Conservation (phyloP, 2,329 filamentous ascomycete species). For the Aspergillus sp. region DNA sequence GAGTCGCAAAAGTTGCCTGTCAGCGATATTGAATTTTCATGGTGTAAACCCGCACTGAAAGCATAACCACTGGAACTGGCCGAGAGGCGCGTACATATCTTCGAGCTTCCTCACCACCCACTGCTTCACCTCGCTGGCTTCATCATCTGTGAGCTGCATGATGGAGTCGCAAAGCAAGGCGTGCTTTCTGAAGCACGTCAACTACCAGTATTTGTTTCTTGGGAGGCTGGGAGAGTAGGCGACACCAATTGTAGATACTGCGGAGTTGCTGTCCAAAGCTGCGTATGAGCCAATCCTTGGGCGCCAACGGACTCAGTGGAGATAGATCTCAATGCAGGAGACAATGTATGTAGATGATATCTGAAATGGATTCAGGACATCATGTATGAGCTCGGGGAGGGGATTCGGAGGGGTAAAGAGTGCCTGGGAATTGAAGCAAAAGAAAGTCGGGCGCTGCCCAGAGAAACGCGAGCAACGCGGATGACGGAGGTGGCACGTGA, state of each 20-base stretch:
- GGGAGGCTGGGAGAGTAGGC: neutral
- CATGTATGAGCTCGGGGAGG: neutral
- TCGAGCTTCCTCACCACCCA: slow-evolving; percentile 60
- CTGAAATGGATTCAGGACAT: neutral
- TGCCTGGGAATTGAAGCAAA: slow-evolving; percentile 11
- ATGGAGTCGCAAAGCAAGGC: neutral
- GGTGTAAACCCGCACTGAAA: neutral
- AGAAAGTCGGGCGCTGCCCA: neutral
- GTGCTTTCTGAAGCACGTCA: neutral
- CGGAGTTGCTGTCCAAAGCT: neutral
- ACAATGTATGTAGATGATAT: neutral
- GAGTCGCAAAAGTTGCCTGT: neutral
- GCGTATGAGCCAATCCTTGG: neutral
- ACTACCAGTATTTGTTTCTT: neutral
- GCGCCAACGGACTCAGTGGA: neutral
- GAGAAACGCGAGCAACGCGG: slow-evolving; percentile 22
- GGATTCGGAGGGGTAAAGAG: neutral
- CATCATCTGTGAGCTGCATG: slow-evolving; percentile 56
- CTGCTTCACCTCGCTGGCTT: slow-evolving; percentile 52
- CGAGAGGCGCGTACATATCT: slow-evolving; percentile 45
- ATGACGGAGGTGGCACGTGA: slow-evolving; percentile 16
- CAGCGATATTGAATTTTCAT: neutral
- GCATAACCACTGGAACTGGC: neutral
- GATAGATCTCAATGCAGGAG: neutral
- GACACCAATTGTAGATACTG: neutral